Conservation (phyloP, 2,329 filamentous ascomycete genomes). For the Xylaria polymorpha region DNA sequence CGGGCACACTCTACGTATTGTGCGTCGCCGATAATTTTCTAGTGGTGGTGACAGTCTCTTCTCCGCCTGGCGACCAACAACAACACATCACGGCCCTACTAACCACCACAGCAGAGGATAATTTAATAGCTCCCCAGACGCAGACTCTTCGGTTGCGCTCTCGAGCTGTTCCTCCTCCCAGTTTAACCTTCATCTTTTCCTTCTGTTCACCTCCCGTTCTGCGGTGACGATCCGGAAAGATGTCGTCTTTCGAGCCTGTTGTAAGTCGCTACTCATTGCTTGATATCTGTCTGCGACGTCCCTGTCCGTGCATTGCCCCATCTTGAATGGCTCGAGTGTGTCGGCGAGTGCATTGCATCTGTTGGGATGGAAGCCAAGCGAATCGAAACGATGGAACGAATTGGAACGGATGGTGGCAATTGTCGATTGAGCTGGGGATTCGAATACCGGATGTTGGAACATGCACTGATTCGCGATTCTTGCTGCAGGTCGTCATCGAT, state of each 20-base stretch:
- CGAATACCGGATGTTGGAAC: conserved; percentile 22
- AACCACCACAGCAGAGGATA: conserved; percentile 49
- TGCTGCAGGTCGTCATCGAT: conserved; percentile 91
- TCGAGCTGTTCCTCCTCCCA: conserved; percentile 46
- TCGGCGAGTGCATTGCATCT: neutral
- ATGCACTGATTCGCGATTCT: conserved; percentile 50
- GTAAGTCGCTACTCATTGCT: conserved; percentile 62
- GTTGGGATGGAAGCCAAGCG: neutral
- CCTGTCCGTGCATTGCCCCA: conserved; percentile 1
- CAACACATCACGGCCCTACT: conserved; percentile 48
- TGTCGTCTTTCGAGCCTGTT: conserved; percentile 77
- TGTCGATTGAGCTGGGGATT: neutral
- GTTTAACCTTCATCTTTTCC: conserved; percentile 43
- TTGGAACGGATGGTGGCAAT: neutral
- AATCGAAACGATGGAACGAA: neutral
- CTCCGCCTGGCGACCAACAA: conserved; percentile 47
- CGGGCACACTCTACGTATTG: conserved; percentile 45
- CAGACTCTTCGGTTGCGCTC: conserved; percentile 46
- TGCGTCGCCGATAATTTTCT: conserved; percentile 50
- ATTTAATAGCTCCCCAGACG: conserved; percentile 45
- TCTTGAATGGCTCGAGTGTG: neutral
- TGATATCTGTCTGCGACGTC: conserved; percentile 12
- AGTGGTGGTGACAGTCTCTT: conserved; percentile 39
- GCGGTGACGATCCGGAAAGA: conserved; percentile 60
- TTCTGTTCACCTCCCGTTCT: conserved; percentile 41